Evolutionary conservation across 768 basidiomycete species (phyloP).

Genomic region (Pleurotus platypus): DNA sequence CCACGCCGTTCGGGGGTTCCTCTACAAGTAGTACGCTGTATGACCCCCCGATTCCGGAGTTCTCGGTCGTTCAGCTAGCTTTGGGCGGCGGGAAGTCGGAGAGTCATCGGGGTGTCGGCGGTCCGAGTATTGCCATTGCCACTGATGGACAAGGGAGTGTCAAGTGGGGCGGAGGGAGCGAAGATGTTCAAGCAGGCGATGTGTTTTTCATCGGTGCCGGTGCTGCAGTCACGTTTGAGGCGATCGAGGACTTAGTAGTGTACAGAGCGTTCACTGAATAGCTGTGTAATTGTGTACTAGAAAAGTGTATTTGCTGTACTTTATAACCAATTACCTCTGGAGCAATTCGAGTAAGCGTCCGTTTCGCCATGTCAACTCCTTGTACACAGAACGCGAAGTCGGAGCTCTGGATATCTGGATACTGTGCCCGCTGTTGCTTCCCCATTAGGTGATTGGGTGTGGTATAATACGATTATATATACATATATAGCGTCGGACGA

Average conservation of each 20-base stretch:
- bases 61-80: slow-evolving; percentile 72
- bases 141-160: slow-evolving; percentile 65
- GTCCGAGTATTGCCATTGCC: slow-evolving; percentile 82
- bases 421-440: no score
- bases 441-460: no score
- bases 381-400: no score
- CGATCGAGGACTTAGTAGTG: slow-evolving; percentile 39
- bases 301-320: no score
- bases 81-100: slow-evolving; percentile 44
- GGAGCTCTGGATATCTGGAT: no score
- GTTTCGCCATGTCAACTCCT: no score
- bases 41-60: slow-evolving; percentile 92
- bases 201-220: slow-evolving; percentile 84
- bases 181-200: slow-evolving; percentile 53
- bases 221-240: slow-evolving; percentile 46
- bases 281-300: neutral
- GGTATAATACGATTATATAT: no score
- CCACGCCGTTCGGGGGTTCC: slow-evolving; percentile 40
- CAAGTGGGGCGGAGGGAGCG: slow-evolving; percentile 37
- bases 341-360: no score
- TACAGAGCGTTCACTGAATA: slow-evolving; percentile 71
- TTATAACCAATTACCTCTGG: no score
- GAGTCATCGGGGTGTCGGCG: slow-evolving; percentile 60
- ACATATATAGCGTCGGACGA: no score
- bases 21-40: slow-evolving; percentile 49